Evolutionary conservation across 2,329 filamentous ascomycete species (phyloP), one percentile per base, ranked within the genome.

Genomic region (Arthrobotrys iridis): DNA sequence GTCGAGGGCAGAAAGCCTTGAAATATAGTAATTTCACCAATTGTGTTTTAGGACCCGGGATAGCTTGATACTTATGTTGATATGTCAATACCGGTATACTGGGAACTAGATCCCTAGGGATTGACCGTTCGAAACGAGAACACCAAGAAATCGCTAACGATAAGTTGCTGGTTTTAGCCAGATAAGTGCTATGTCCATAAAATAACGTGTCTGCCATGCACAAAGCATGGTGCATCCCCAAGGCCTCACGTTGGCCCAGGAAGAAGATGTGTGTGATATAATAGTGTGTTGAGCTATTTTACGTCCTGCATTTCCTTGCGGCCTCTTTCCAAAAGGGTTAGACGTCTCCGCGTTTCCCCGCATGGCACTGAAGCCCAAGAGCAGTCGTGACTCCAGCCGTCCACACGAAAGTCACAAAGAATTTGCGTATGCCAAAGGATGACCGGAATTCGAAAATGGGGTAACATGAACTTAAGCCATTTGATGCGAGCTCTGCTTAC

Each of bases 191-290:
- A 8, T 18, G 13, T 57, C 30, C 22, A 66, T 45, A 35, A 43
- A 57, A 37, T 24, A 74, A 74, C 70, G 70, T 74, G 70, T 50
- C 60, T 30, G 62, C 62, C 70, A 74, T 67, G 70, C 43, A 55
- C 20, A 37, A 8, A 13, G 26, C 50, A 46, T 20, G 15, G 40
- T 15, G 35, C 11, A 43, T 22, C 22, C 13, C 28, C 8, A 37
- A 41, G 46, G 62, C 18, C 30, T 35, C 30, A 52, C 37, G n/a
- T n/a, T n/a, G n/a, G n/a, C n/a, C n/a, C n/a, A n/a, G n/a, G n/a
- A n/a, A n/a, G n/a, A n/a, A 45, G 18, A 50, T 40, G 11, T 18
- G 20, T 7, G 13, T 66, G 24, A 13, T 66, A 66, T 66, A 45
- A 48, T 58, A 57, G 26, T 63, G 37, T 57, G 37, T 63, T 71